These are phyloP conservation scores for Exophiala bonariae DNA, from an alignment of 2,329 filamentous ascomycete genomes.

Conservation along the genomic window DNA sequence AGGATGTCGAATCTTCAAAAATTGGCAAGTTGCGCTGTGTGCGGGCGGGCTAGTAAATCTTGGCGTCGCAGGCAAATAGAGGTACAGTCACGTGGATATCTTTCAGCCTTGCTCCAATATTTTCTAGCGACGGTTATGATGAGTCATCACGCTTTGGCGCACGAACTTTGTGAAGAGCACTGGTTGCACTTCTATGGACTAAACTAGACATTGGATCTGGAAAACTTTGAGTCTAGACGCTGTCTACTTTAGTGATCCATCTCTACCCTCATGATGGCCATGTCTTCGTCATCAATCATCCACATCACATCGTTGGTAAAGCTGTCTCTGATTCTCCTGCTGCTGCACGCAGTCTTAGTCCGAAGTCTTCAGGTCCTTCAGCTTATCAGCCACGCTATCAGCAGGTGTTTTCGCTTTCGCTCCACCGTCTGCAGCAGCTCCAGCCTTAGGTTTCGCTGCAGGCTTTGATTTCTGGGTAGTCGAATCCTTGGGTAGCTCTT, in stretches of 20 bases:
- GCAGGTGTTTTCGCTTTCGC: conserved; percentile 25
- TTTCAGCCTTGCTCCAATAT: not conserved
- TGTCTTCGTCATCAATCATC: not conserved
- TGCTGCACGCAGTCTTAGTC: not conserved
- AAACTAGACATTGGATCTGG: not conserved
- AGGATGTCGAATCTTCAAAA: not conserved
- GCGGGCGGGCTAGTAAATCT: not conserved
- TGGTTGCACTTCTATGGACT: no score
- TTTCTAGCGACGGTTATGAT: not conserved
- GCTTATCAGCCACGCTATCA: conserved; percentile 39
- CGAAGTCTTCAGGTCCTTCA: conserved; percentile 43
- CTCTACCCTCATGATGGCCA: not conserved
- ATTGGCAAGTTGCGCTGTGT: conserved; percentile 1
- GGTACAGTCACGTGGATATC: no score
- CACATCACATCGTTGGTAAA: no score
- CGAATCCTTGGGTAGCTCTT: conserved; percentile 77
- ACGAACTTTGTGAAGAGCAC: no score
- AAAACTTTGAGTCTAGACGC: not conserved
- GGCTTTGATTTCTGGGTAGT: conserved; percentile 59
- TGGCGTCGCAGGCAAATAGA: no score
- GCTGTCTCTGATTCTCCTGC: no score
- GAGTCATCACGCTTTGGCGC: no score
- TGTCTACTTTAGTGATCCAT: not conserved
- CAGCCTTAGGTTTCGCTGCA: conserved; percentile 33
- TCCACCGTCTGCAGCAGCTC: conserved; percentile 27